Conservation (phyloP, 139 green algal species). For the Coccomyxa sp. region DNA sequence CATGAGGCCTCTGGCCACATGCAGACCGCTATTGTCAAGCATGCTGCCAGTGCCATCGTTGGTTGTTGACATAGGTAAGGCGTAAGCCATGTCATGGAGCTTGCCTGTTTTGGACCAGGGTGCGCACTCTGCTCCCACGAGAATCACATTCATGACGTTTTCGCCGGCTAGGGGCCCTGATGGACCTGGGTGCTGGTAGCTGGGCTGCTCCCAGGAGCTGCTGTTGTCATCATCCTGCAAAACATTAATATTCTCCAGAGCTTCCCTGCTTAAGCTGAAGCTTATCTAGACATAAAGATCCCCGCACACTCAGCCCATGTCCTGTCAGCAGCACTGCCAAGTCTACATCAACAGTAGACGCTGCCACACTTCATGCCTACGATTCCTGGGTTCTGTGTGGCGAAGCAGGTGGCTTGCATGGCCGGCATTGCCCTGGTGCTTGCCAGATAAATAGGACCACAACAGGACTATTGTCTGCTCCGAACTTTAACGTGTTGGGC, state of each 20-base stretch:
- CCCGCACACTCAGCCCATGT: background rate
- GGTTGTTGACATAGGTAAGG: too few relatives aligned
- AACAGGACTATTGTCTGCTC: too few relatives aligned
- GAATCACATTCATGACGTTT: constrained; percentile 90
- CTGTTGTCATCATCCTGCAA: background rate
- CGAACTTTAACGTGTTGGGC: too few relatives aligned
- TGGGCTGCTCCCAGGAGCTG: background rate
- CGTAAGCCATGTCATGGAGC: too few relatives aligned
- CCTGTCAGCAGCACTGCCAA: background rate
- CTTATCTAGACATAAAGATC: background rate
- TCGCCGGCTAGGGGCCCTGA: constrained; percentile 2
- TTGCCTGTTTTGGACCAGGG: constrained; percentile 94
- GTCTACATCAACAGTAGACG: background rate
- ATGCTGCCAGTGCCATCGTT: too few relatives aligned
- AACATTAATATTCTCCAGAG: background rate
- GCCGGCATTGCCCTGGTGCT: too few relatives aligned
- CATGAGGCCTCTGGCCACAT: too few relatives aligned
- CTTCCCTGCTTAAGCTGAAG: background rate
- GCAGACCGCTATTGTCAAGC: too few relatives aligned
- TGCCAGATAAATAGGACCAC: too few relatives aligned
- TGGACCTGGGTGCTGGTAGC: background rate
- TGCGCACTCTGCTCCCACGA: constrained; percentile 95
- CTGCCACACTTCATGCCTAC: background rate
- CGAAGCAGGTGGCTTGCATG: too few relatives aligned
- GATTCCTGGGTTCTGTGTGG: too few relatives aligned